A percentile compares a stretch with the other conserved stretches of the same genome.
phyloP scores from a whole-genome alignment of 2,329 filamentous ascomycete genomes.

The Arthrobotrys pseudoclavata region DNA sequence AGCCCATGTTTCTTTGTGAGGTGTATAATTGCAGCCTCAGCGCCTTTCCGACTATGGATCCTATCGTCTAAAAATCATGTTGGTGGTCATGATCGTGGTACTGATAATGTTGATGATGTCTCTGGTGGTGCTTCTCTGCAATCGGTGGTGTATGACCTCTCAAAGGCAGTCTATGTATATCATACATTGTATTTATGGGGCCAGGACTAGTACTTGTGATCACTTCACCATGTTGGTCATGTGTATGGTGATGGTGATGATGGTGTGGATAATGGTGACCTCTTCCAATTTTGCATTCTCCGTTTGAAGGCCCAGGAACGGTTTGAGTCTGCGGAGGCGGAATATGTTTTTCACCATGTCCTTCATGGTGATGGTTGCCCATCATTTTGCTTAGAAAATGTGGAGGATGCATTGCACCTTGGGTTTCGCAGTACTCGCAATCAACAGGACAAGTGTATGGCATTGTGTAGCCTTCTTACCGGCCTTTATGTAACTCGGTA shows the following conservation, averaged over 20 bases:
- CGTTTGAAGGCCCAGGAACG: conserved; percentile 33
- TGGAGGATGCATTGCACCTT: conserved; percentile 28
- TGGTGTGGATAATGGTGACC: conserved; percentile 56
- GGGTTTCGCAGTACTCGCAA: conserved; percentile 45
- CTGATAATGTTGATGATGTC: neutral
- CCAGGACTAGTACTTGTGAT: neutral
- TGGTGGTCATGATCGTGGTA: conserved; percentile 25
- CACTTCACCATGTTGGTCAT: conserved; percentile 29
- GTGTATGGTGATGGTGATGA: conserved; percentile 57
- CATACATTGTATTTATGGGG: conserved; percentile 7
- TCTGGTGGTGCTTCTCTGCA: conserved; percentile 9
- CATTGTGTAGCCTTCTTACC: conserved; percentile 25
- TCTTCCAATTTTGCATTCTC: conserved; percentile 43
- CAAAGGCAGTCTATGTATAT: conserved; percentile 37
- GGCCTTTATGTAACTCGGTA: neutral
- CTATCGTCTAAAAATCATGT: conserved; percentile 40
- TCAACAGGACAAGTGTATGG: conserved; percentile 38
- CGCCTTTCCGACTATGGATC: conserved; percentile 45
- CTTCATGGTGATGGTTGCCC: conserved; percentile 27
- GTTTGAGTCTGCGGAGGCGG: neutral
- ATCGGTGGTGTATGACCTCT: conserved; percentile 40
- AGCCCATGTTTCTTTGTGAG: conserved; percentile 55
- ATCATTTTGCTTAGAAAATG: conserved; percentile 31
- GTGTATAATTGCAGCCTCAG: conserved; percentile 55
- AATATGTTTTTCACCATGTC: conserved; percentile 12